Evolutionary conservation across 2,329 filamentous ascomycete species (phyloP).

Genomic region (Dothidotthia symphoricarpi): DNA sequence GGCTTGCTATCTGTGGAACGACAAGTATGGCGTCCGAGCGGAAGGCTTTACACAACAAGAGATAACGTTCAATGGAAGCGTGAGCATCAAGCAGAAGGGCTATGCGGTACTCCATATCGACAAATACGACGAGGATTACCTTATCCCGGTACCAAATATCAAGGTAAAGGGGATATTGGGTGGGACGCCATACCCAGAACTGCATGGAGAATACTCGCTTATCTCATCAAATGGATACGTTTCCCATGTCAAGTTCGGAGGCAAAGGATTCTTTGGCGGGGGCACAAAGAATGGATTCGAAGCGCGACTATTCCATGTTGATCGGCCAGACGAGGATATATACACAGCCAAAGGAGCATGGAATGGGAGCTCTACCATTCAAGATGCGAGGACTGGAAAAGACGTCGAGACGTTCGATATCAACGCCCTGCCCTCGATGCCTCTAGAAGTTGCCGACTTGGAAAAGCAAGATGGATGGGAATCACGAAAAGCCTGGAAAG

Average conservation of each 20-base stretch:
- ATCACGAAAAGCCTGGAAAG: slow-evolving; percentile 45
- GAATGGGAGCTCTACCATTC: slow-evolving; percentile 43
- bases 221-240: slow-evolving; percentile 45
- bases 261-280: slow-evolving; percentile 44
- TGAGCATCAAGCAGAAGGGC: slow-evolving; percentile 50
- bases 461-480: slow-evolving; percentile 49
- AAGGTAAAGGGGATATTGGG: slow-evolving; percentile 48
- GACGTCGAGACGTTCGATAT: slow-evolving; percentile 42
- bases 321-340: slow-evolving; percentile 32
- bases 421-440: slow-evolving; percentile 17
- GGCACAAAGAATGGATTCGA: slow-evolving; percentile 45
- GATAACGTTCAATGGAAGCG: slow-evolving; percentile 47
- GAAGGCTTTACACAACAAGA: slow-evolving; percentile 50
- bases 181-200: slow-evolving; percentile 47
- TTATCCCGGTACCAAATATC: slow-evolving; percentile 48
- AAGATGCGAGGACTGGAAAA: slow-evolving; percentile 33
- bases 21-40: slow-evolving; percentile 44
- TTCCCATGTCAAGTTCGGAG: slow-evolving; percentile 46
- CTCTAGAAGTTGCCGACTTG: slow-evolving; percentile 27
- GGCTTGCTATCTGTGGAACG: slow-evolving; percentile 50
- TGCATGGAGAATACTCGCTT: slow-evolving; percentile 44
- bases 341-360: slow-evolving; percentile 45
- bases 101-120: slow-evolving; percentile 48
- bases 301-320: slow-evolving; percentile 40
- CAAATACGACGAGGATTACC: slow-evolving; percentile 46